Base-by-base conservation (phyloP, 164 flowering plant species). In the Stephania yunnanensis region DNA sequence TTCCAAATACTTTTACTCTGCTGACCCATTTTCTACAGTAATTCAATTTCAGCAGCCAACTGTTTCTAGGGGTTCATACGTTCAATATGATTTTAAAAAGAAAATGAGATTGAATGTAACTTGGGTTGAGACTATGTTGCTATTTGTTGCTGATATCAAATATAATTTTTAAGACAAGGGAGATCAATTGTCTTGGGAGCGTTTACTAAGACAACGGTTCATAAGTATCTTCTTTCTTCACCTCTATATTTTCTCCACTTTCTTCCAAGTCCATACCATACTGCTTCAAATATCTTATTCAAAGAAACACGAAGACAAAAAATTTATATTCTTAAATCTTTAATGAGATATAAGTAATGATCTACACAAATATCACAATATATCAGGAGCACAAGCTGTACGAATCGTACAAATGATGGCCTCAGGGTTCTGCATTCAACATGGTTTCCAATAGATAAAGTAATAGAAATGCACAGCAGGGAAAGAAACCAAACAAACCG, bases 401-500 rank as follows among this genome's bases (percentile, higher is more conserved):
- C 8, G 11, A 55, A 55, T 55, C 63, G 17, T 55, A 55, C 13
- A 12, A 11, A 17, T 15, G 63, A 55, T 13, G n/a, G 17, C 63
- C 63, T 55, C 17, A 12, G 20, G 65, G 22, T 58, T 58, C 15
- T 58, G 65, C 22, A 58, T 58, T 58, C 65, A 17, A 58, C 22
- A 58, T 58, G 65, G 65, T 58, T 58, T 58, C 7, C 65, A 58
- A 58, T 58, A 19, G 22, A 3, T 19, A 19, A 58, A 58, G 65
- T 58, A 58, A 58, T 20, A 58, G 65, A 4, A 58, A 58, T 58
- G 65, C 65, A 58, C 22, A 13, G 65, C n/a, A 17, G 65, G 19
- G 5, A 53, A 44, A 22, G 73, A 74, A 78, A 68, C 66, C 50
- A 15, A 69, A 85, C 95, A 74, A 78, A 95, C 99, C 90, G 89